A percentile compares a stretch with the other conserved stretches of the same genome.
phyloP scores from a whole-genome alignment of 192 early-diverging fungal genomes.

The Linnemannia elongata region DNA sequence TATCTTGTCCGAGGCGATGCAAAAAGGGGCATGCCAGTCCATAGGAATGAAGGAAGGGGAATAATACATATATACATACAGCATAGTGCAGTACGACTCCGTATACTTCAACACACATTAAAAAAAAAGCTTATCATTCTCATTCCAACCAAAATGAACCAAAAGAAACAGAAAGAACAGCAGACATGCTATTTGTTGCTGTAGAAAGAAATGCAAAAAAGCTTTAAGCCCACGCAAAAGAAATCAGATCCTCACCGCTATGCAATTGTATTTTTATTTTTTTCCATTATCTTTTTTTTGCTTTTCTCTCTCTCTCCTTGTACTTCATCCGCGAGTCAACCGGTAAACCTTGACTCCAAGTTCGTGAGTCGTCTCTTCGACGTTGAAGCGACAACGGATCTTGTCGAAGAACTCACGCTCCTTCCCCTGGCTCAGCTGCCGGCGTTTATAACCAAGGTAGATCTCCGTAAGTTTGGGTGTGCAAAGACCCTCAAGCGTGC shows the following conservation, averaged over 20 bases:
- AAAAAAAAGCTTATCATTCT: not conserved
- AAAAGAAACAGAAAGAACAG: not conserved
- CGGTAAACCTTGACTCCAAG: conserved; percentile 21
- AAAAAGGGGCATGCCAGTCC: not conserved
- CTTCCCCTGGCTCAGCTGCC: conserved; percentile 35
- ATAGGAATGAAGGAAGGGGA: conserved; percentile 2
- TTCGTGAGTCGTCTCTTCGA: conserved; percentile 15
- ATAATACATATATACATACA: not conserved
- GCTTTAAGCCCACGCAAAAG: not conserved
- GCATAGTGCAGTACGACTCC: not conserved
- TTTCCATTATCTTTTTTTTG: not conserved
- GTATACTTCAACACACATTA: too few species aligned
- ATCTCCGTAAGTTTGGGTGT: conserved; percentile 35
- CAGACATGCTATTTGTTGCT: too few species aligned
- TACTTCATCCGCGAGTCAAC: not conserved
- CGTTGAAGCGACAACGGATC: conserved; percentile 29
- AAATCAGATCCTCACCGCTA: not conserved
- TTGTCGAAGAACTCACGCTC: conserved; percentile 55
- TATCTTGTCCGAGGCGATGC: conserved; percentile 35
- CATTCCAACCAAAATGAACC: conserved; percentile 4
- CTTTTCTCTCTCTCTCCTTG: not conserved
- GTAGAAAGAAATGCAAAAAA: too few species aligned
- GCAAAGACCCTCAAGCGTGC: conserved; percentile 56
- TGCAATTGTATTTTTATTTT: not conserved
- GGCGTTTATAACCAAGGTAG: conserved; percentile 63